Evolutionary conservation across 192 early-diverging fungal genomes (phyloP).

Genomic region (Coemansia sp.): DNA sequence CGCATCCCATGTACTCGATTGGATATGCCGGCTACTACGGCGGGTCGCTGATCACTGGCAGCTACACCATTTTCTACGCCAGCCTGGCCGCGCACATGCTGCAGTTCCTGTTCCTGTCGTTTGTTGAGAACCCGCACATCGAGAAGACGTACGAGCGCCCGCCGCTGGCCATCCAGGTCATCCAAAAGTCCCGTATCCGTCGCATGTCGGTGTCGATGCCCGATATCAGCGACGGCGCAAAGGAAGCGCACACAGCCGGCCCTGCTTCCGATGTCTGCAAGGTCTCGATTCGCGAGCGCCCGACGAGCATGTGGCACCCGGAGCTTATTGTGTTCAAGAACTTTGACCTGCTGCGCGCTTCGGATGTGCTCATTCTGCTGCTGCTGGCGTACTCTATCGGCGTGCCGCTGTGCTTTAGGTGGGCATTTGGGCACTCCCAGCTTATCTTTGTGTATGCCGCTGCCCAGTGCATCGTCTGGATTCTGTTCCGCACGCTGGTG

Average conservation of each 20-base stretch:
- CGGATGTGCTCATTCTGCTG: constrained; percentile 77
- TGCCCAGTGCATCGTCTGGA: constrained; percentile 83
- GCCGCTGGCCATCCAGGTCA: constrained; percentile 50
- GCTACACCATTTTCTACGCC: constrained; percentile 88
- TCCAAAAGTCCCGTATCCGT: constrained; percentile 38
- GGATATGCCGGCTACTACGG: constrained; percentile 98
- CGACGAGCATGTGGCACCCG: constrained; percentile 58
- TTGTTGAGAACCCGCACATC: constrained; percentile 91
- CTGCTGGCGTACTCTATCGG: constrained; percentile 73
- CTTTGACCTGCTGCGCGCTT: constrained; percentile 84
- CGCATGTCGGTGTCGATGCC: constrained; percentile 24
- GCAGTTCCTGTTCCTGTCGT: constrained; percentile 85
- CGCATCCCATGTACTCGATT: constrained; percentile 99
- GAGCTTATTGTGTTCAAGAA: constrained; percentile 91
- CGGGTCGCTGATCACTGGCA: constrained; percentile 85
- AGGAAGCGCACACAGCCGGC: neutral
- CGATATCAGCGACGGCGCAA: constrained; percentile 9
- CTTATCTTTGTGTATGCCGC: constrained; percentile 52
- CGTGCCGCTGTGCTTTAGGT: constrained; percentile 57
- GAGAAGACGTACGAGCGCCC: constrained; percentile 64
- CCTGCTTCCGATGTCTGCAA: constrained; percentile 6
- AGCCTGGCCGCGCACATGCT: constrained; percentile 82
- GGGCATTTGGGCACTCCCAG: constrained; percentile 22
- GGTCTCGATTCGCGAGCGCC: constrained; percentile 43
- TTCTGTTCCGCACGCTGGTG: constrained; percentile 77